Percentiles rank a stretch among this genome's conserved stretches.
Conservation (phyloP, 2,329 filamentous ascomycete genomes). For the Fusarium napiforme region DNA sequence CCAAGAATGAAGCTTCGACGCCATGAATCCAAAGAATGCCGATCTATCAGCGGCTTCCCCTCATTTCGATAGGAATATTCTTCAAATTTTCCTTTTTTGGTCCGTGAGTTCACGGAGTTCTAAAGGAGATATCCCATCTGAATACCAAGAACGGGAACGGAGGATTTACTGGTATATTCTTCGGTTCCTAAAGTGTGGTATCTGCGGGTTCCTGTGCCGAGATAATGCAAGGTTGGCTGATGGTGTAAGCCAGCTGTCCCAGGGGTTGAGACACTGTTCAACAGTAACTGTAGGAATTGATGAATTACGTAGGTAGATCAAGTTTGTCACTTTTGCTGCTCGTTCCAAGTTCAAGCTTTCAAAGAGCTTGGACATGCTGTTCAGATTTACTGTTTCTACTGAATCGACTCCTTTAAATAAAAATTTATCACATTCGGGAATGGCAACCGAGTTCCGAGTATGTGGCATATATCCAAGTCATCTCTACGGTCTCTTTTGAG, state of each 20-base stretch:
- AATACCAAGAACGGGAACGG: not conserved
- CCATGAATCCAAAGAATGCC: not conserved
- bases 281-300: not conserved
- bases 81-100: not conserved
- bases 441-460: not conserved
- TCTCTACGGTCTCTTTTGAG: not conserved
- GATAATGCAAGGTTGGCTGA: not conserved
- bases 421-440: not conserved
- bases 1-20: not conserved
- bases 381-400: not conserved
- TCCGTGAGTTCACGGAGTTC: not conserved
- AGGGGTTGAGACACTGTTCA: not conserved
- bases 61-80: not conserved
- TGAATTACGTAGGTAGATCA: not conserved
- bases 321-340: not conserved
- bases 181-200: not conserved
- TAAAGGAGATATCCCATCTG: not conserved
- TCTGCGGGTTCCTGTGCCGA: conserved; percentile 16
- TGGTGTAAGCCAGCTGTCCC: conserved; percentile 10
- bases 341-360: not conserved
- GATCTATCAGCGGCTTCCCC: not conserved
- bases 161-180: not conserved
- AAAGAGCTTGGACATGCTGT: not conserved
- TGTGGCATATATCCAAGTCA: not conserved
- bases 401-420: not conserved